Conservation (phyloP, 116 monocot species). For the Thalassia testudinum region DNA sequence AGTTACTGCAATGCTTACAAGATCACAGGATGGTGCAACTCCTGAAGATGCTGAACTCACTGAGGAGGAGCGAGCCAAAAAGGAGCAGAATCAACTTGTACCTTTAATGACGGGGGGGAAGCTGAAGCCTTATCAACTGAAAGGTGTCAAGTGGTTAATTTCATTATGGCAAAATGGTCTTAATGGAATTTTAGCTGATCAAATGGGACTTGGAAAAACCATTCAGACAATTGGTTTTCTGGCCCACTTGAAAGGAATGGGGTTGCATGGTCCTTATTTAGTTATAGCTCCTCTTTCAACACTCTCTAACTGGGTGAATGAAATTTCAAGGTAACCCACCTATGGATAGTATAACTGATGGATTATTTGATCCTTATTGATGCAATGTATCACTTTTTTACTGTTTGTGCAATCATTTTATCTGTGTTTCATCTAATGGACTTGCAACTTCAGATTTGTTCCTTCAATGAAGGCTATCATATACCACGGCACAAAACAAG, state of each 20-base stretch:
- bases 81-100: slow-evolving; percentile 72
- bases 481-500: slow-evolving; percentile 70
- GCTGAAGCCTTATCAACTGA: slow-evolving; percentile 83
- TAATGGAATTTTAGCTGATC: slow-evolving; percentile 92
- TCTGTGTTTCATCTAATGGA: background rate
- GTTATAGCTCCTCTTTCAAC: slow-evolving; percentile 91
- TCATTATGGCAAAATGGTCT: slow-evolving; percentile 96
- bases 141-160: slow-evolving; percentile 93
- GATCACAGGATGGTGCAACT: slow-evolving; percentile 34
- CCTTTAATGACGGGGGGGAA: slow-evolving; percentile 90
- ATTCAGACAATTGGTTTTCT: slow-evolving; percentile 92
- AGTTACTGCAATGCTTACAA: slow-evolving; percentile 75
- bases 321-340: slow-evolving; percentile 69
- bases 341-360: too few relatives aligned
- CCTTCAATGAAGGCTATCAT: slow-evolving; percentile 59
- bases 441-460: slow-evolving; percentile 37
- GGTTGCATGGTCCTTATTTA: slow-evolving; percentile 77
- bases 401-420: background rate
- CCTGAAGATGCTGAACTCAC: slow-evolving; percentile 57
- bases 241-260: slow-evolving; percentile 90
- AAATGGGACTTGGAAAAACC: slow-evolving; percentile 97
- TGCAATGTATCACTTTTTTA: background rate
- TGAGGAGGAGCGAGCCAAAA: slow-evolving; percentile 49
- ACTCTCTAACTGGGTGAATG: slow-evolving; percentile 88
- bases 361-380: too few relatives aligned